Conservation (phyloP, 176 grass and related monocot genomes). For the Avena atlantica region DNA sequence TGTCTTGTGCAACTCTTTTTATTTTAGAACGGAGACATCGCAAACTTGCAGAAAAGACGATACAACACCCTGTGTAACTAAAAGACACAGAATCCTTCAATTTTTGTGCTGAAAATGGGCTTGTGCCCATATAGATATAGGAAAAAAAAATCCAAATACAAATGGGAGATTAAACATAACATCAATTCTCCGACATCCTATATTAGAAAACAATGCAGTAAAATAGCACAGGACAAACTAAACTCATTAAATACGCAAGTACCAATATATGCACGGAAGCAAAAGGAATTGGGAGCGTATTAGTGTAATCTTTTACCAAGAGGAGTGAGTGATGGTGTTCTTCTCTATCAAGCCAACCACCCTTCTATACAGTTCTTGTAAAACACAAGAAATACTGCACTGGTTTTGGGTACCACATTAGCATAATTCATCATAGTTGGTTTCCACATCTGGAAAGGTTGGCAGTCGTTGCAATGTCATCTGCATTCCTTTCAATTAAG, state of each 20-base stretch:
- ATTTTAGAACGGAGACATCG: background rate
- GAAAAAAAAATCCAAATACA: background rate
- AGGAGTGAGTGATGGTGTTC: constrained; percentile 6
- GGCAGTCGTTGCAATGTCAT: constrained; percentile 13
- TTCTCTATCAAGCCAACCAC: constrained; percentile 4
- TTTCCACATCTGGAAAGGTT: background rate
- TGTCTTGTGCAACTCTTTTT: background rate
- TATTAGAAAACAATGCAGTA: background rate
- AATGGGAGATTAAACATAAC: constrained; percentile 24
- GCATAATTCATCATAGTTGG: background rate
- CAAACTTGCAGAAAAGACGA: background rate
- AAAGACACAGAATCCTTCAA: background rate
- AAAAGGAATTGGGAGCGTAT: constrained; percentile 14
- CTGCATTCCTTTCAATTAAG: constrained; percentile 15
- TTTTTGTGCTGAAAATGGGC: background rate
- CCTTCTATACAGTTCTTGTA: constrained; percentile 29
- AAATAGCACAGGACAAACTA: constrained; percentile 21
- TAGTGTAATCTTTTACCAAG: constrained; percentile 12
- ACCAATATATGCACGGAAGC: constrained; percentile 9
- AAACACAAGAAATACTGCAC: background rate
- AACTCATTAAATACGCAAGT: background rate
- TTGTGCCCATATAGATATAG: background rate
- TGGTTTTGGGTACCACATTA: background rate
- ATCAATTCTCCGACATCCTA: background rate
- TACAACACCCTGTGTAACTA: background rate